Evolutionary conservation across 805 yeast species (phyloP).

Genomic region (Saturnispora hagleri): DNA sequence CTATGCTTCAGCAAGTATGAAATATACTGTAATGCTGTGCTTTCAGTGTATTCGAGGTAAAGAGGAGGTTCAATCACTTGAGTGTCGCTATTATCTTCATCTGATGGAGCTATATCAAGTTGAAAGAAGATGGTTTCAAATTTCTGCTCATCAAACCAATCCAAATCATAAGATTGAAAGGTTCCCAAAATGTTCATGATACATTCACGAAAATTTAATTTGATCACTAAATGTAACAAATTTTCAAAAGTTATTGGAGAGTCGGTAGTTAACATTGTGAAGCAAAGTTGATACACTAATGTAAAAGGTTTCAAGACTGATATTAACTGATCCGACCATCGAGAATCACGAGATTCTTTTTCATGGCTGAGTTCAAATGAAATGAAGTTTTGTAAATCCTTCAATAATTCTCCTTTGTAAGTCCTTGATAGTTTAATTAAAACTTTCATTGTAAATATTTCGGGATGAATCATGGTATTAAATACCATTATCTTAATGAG

Average conservation of each 20-base stretch:
- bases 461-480: neutral
- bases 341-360: neutral
- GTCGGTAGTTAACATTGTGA: neutral
- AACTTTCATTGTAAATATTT: neutral
- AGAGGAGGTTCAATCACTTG: slow-evolving; percentile 7
- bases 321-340: neutral
- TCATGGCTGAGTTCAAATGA: neutral
- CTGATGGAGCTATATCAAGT: neutral
- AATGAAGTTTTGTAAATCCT: neutral
- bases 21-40: neutral
- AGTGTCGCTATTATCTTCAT: neutral
- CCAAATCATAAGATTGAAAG: neutral
- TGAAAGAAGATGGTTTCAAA: neutral
- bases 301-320: neutral
- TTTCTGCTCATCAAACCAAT: neutral
- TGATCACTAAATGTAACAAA: neutral
- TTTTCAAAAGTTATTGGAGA: neutral
- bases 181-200: neutral
- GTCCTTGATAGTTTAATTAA: neutral
- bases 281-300: neutral
- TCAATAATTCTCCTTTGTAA: neutral
- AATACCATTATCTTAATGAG: neutral
- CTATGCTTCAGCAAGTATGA: neutral
- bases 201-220: neutral
- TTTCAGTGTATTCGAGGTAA: slow-evolving; percentile 7